phyloP scores from a whole-genome alignment of 768 basidiomycete species.

The Coprinopsis marcescibilis region DNA sequence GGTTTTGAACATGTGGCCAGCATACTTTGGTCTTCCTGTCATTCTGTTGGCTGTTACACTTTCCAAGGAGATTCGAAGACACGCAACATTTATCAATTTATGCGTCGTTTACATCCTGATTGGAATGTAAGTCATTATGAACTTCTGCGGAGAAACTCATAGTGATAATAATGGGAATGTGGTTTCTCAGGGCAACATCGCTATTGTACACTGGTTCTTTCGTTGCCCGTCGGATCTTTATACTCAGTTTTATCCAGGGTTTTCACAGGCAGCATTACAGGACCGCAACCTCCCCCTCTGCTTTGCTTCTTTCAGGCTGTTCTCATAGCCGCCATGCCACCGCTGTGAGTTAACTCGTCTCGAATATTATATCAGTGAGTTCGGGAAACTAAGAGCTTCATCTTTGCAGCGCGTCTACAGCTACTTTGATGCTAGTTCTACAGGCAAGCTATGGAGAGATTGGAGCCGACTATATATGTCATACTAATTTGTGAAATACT shows the following conservation, averaged over 20 bases:
- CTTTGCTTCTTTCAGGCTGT: slow-evolving; percentile 44
- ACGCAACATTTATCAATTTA: slow-evolving; percentile 43
- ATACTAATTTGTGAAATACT: too few species aligned
- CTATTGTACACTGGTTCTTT: too few species aligned
- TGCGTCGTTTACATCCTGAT: slow-evolving; percentile 39
- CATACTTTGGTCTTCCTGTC: slow-evolving; percentile 43
- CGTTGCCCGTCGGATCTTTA: too few species aligned
- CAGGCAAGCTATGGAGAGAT: slow-evolving; percentile 32
- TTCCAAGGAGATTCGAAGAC: slow-evolving; percentile 37
- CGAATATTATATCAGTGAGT: too few species aligned
- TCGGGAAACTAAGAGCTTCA: neutral
- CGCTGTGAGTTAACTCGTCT: slow-evolving; percentile 29
- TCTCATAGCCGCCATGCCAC: slow-evolving; percentile 42
- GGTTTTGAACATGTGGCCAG: slow-evolving; percentile 44
- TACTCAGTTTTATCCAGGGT: too few species aligned
- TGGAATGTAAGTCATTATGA: slow-evolving; percentile 32
- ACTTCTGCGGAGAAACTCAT: too few species aligned
- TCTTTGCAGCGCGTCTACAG: slow-evolving; percentile 30
- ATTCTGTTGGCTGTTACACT: slow-evolving; percentile 33
- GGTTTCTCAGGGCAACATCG: too few species aligned
- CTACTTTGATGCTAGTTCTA: slow-evolving; percentile 36
- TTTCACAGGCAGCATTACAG: slow-evolving; percentile 35
- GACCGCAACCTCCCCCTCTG: slow-evolving; percentile 38
- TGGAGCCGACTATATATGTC: too few species aligned
- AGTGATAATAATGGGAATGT: too few species aligned